Base-by-base conservation (phyloP, 495 filamentous ascomycete genomes). In the Neurospora discreta region DNA sequence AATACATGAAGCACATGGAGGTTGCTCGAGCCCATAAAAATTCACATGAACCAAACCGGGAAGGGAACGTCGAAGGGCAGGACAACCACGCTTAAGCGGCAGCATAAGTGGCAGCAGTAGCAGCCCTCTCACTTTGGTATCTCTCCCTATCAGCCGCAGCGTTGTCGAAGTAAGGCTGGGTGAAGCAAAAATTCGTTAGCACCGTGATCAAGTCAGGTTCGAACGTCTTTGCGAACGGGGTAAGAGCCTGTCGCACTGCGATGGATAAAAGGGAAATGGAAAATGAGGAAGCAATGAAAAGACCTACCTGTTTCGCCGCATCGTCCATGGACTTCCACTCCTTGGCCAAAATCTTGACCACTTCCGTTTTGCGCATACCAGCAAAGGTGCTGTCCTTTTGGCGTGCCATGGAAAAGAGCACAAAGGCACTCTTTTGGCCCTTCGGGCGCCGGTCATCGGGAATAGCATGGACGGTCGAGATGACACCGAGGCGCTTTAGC, bases 381-480 rank as follows among this genome's bases (percentile, higher is more conserved):
- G 78, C 81, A 68, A 87, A 80, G 9, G 90, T 89, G 18, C 84
- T 84, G 68, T 79, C 80, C 5, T 73, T 75, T 11, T 72, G 71
- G 39, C 88, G 84, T 33, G 89, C 84, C 69, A 73, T 80, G 68
- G 73, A 43, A 77, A 87, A 95, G 2, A 77, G 65, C 0, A 71
- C 23, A 75, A 75, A 93, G 6, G 82, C 7, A 7, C 42, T 77
- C 0, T 18, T 0, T 11, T 84, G 80, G 1, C 71, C 42, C 76
- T 88, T 90, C 68, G 90, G 88, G 33, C 80, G 73, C 16, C 92
- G 87, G 11, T 88, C 84, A 76, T 94, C 92, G 1, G 77, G 73
- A 72, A 93, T 75, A 58, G 70, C 18, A 40, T 72, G 73, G 15
- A 15, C 0, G 16, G 41, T 23, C 69, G 23, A 9, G 10, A 5